Evolutionary conservation across 2,329 filamentous ascomycete species (phyloP), one percentile per base, ranked within the genome.

Genomic region (Botrytis deweyae): DNA sequence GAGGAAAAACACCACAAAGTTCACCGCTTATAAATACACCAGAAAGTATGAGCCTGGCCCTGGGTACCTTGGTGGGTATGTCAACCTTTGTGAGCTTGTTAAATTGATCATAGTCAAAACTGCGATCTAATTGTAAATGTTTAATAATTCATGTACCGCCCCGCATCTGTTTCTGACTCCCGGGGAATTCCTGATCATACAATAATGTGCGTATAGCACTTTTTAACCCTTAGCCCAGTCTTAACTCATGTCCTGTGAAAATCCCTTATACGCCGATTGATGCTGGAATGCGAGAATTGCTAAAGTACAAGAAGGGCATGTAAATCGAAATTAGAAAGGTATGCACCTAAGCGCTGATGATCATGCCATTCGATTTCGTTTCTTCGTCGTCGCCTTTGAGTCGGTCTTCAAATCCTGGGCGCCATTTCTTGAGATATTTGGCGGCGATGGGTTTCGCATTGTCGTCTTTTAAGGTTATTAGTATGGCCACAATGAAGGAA

Each of bases 341-440:
- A 62, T 73, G 25, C 55, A 46, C 22, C n/a, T 42, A 72, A 66
- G 68, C 25, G 64, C 46, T 25, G 20, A 64, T 71, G 67, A 62
- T 66, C 38, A 74, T 66, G n/a, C 65, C 74, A 70, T 77, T 76
- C 20, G 52, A 49, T 68, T 76, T 78, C 25, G 70, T 73, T 52
- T 76, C 75, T 29, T 77, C 75, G 12, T 74, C 67, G 29, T 77
- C 70, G 46, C 68, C 69, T 33, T 80, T 77, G n/a, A 77, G 55
- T 52, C 76, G 74, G 22, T 80, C 80, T 36, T 77, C 76, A 70
- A 81, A 80, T 36, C 77, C 79, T 33, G 88, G 89, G 25, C 89
- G 85, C 83, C 87, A 91, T 80, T 88, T 90, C 49, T 85, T 83
- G 38, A 92, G 83, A 76, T 90, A 90, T 77, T 91, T 91, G 4